Evolutionary conservation across 371 early-diverging fungal species (phyloP), one percentile per base, ranked within the genome.

Genomic region (Mucor irregularis): DNA sequence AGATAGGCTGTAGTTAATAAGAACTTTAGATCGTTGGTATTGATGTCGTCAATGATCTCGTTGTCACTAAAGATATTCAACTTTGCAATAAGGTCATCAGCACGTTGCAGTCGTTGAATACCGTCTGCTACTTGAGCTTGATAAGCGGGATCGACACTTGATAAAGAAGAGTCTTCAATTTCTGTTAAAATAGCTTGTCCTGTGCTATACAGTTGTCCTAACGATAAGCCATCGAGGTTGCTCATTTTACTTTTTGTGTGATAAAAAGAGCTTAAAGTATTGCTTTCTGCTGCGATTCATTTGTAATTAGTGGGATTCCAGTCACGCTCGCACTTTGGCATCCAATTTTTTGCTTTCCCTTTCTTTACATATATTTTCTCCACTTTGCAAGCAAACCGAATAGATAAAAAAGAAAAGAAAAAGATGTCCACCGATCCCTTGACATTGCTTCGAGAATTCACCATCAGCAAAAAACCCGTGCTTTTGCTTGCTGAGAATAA

Each of bases 11-110:
- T 75, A 11, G 85, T 76, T 22, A 94, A 63, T 0, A 96, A 60
- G 54, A 86, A 91, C 37, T 88, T 79, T 33, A 96, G 72, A 67
- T 95, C 91, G 26, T 79, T 71, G 5, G 93, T 88, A 57, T 86
- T 88, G 46, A 95, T 86, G 62, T 96, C 97, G 14, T 96, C 94
- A 34, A 92, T 42, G 5, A 84, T 74, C 61, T 96, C 97, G 69
- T 96, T 96, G 10, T 74, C 74, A 64, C 93, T 92, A 62, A 96
- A 96, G 29, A 96, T 65, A 17, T 81, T 72, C 16, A 92, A 82
- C 22, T 76, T 66, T 21, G 77, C 70, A 14, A 90, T 81, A 52
- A 87, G 67, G 17, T 53, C 55, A 8, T 64, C 68, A 25, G 88
- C 87, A 21, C 72, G 70, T 10, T 55, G 58, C 10, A 89, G 73